Evolutionary conservation across 345 rosid species (phyloP).

Genomic region (Nephelium lappaceum): DNA sequence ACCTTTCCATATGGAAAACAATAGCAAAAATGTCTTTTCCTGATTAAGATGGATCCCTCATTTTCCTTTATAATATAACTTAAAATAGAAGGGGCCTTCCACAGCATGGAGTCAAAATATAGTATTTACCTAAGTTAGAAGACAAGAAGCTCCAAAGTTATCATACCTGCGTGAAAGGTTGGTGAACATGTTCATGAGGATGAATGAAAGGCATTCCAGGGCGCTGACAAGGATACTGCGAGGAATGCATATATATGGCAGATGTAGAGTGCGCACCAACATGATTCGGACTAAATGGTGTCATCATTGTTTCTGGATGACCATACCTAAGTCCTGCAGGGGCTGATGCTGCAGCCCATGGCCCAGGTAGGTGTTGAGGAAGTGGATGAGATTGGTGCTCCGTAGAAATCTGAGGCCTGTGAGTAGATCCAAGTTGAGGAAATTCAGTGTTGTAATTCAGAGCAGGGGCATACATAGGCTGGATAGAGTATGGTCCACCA

Average conservation of each 20-base stretch:
- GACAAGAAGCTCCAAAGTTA: constrained; percentile 12
- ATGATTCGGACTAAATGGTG: constrained; percentile 63
- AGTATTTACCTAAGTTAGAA: background rate
- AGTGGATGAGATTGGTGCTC: constrained; percentile 60
- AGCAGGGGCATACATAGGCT: constrained; percentile 73
- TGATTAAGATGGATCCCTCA: background rate
- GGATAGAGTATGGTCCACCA: constrained; percentile 61
- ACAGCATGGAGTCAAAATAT: background rate
- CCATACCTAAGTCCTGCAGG: constrained; percentile 68
- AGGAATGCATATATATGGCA: constrained; percentile 59
- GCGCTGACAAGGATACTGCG: constrained; percentile 72
- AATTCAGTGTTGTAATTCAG: constrained; percentile 82
- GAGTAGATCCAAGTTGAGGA: constrained; percentile 73
- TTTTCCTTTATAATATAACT: background rate
- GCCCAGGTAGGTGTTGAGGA: constrained; percentile 61
- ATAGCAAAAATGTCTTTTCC: background rate
- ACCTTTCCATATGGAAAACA: background rate
- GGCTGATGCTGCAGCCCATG: constrained; percentile 54
- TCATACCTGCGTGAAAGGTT: constrained; percentile 67
- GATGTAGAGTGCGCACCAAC: constrained; percentile 54
- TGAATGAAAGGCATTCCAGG: constrained; percentile 67
- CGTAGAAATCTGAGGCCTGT: constrained; percentile 58
- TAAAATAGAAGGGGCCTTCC: background rate
- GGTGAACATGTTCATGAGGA: constrained; percentile 63
- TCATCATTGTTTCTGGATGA: constrained; percentile 72